Evolutionary conservation across 2,329 filamentous ascomycete species (phyloP).

Genomic region (Teratosphaeria destructans): DNA sequence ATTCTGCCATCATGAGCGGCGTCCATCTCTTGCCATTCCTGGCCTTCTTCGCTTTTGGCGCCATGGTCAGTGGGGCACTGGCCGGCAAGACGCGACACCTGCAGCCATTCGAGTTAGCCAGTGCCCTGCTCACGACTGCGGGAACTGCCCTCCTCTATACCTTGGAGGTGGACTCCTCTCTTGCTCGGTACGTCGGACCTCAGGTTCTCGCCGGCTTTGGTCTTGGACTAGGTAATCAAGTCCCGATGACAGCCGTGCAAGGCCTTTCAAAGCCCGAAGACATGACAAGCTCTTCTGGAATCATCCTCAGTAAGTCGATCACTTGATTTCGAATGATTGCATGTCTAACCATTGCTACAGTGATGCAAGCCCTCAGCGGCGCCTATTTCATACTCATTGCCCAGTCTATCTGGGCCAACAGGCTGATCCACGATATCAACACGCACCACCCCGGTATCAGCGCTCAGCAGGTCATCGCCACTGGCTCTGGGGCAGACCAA

Average conservation of each 20-base stretch:
- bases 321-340: too few species aligned
- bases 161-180: conserved; percentile 24
- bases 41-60: conserved; percentile 1
- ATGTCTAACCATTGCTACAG: too few species aligned
- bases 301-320: not conserved
- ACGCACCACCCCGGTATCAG: not conserved
- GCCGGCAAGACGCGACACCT: conserved; percentile 6
- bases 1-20: conserved; percentile 6
- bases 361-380: not conserved
- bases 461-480: not conserved
- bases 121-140: conserved; percentile 29
- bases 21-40: not conserved
- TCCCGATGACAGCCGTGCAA: conserved; percentile 39
- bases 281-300: not conserved
- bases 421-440: not conserved
- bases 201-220: conserved; percentile 42
- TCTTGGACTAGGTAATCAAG: conserved; percentile 37
- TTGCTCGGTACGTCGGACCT: conserved; percentile 7
- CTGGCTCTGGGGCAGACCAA: not conserved
- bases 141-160: conserved; percentile 35
- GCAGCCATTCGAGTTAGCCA: conserved; percentile 13
- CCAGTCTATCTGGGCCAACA: not conserved
- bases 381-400: not conserved
- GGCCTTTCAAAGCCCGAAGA: not conserved
- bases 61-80: not conserved